Conservation (phyloP, 2,329 filamentous ascomycete genomes). For the Pseudogymnoascus sp. region DNA sequence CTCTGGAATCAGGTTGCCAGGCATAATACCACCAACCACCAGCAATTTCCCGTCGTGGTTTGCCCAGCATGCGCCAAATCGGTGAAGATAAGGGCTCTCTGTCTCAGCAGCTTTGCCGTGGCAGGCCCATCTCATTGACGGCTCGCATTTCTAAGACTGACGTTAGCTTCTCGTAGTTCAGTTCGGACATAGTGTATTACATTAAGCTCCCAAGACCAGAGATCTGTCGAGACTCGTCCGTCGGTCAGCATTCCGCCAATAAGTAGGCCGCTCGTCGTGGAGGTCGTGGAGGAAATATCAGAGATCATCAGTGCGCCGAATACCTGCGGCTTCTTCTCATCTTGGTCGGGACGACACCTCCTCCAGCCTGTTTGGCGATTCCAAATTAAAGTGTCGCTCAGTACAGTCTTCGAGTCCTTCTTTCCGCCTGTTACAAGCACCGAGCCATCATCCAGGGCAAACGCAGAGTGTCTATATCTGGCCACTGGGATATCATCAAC, state of each 20-base stretch:
- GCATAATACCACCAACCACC: slow-evolving; percentile 38
- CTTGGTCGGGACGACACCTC: slow-evolving; percentile 14
- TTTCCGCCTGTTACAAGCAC: slow-evolving; percentile 33
- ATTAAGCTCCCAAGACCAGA: slow-evolving; percentile 56
- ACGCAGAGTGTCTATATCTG: slow-evolving; percentile 66
- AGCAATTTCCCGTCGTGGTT: background rate
- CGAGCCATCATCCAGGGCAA: slow-evolving; percentile 40
- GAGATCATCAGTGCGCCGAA: background rate
- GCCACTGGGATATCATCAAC: slow-evolving; percentile 59
- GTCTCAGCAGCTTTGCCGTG: background rate
- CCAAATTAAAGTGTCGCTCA: slow-evolving; percentile 23
- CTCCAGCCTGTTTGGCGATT: slow-evolving; percentile 24
- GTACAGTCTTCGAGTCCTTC: slow-evolving; percentile 20
- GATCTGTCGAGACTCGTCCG: slow-evolving; percentile 53
- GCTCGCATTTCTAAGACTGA: background rate
- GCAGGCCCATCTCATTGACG: background rate
- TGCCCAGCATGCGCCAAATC: background rate
- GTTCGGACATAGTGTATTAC: background rate
- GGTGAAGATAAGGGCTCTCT: background rate
- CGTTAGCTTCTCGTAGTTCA: background rate
- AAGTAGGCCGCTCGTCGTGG: slow-evolving; percentile 9
- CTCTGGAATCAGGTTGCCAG: slow-evolving; percentile 34
- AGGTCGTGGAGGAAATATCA: background rate
- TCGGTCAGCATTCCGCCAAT: slow-evolving; percentile 61
- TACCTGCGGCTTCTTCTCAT: background rate